Evolutionary conservation across 176 grass and related monocot species (phyloP), one percentile per base, ranked within the genome.

Genomic region (Aechmea fasciata): DNA sequence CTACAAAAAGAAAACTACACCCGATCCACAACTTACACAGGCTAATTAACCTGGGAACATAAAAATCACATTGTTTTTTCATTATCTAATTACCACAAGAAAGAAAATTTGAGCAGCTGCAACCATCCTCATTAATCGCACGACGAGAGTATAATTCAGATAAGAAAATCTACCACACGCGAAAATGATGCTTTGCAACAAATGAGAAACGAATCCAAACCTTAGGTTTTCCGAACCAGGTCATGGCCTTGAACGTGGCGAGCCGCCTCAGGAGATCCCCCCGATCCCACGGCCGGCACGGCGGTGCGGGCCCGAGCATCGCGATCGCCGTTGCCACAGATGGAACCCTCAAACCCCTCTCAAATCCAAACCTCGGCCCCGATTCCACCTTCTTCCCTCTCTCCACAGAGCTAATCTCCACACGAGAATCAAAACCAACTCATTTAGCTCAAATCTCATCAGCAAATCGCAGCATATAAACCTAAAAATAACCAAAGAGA

Each of bases 201-300:
- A 20, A 53, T 67, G 65, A 19, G 29, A 6, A 74, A 24, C 14
- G 63, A 66, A 65, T 68, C 11, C 22, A 15, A 82, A 99, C 92
- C 88, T 96, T 93, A 53, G 94, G 94, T 69, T 99, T 99, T 67
- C 83, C 94, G 51, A 99, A 99, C 94, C 89, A 99, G 69, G 94
- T 99, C 94, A 99, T 99, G 72, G 94, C 94, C 78, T 99, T 99
- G 90, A 99, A 99, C 0, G 94, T 78, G 28, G 80, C 63, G 22
- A 99, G 77, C 12, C 89, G 77, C 14, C 89, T 84, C 71, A 90
- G 81, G 19, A 99, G 87, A 70, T 99, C 90, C 28, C 66, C 77
- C 5, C 94, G 89, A 80, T 99, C 84, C 94, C 94, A 99, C 2
- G 94, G 90, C 22, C 94, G 82, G 78, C 94, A 99, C 13, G 87